Percentiles rank a stretch among this genome's conserved stretches.
Conservation (phyloP, 345 rosid genomes). For the Brassica incana region DNA sequence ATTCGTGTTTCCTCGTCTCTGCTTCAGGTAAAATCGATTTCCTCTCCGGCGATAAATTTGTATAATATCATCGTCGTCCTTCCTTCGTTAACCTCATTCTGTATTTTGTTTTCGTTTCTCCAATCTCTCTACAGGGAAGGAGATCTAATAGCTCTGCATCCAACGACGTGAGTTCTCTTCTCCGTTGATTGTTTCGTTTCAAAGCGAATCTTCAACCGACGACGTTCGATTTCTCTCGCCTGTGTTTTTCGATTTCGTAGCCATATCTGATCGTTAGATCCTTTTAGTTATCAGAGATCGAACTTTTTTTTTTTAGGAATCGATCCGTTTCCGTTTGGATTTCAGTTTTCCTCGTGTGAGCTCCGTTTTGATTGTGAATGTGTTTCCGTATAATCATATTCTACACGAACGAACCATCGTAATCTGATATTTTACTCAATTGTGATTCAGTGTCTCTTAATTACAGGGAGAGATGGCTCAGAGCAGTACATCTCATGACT, state of each 20-base stretch:
- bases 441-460: slow-evolving; percentile 1
- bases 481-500: slow-evolving; percentile 41
- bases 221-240: not conserved
- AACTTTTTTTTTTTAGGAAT: not conserved
- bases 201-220: not conserved
- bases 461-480: slow-evolving; percentile 39
- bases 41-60: not conserved
- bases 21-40: slow-evolving; percentile 23
- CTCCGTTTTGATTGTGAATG: not conserved
- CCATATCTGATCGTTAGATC: not conserved
- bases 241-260: not conserved
- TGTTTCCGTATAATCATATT: not conserved
- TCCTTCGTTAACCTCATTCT: slow-evolving; percentile 5
- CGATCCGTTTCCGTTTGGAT: slow-evolving; percentile 2
- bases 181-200: not conserved
- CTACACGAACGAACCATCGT: not conserved
- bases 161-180: slow-evolving; percentile 33
- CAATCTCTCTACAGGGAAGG: slow-evolving; percentile 32
- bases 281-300: not conserved
- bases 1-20: slow-evolving; percentile 23
- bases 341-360: not conserved
- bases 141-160: slow-evolving; percentile 28
- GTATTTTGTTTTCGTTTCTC: not conserved
- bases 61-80: not conserved
- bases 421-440: not conserved